phyloP scores from a whole-genome alignment of 257 asterid species.

The Anisodus tanguticus region DNA sequence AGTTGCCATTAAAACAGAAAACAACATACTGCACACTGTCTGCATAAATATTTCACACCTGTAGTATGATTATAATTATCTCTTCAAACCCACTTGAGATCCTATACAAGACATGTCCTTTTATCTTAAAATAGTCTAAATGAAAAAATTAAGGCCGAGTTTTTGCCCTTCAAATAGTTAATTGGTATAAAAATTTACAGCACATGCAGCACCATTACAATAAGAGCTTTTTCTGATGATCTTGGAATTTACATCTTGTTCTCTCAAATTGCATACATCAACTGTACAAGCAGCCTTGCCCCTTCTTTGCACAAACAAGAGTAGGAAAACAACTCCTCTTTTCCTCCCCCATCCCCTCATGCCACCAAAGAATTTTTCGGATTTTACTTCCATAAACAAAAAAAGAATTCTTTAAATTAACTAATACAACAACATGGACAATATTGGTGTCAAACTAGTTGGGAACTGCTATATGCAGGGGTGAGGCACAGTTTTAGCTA shows the following conservation, averaged over 20 bases:
- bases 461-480: background rate
- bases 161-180: background rate
- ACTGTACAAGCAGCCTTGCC: background rate
- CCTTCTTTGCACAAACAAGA: background rate
- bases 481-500: background rate
- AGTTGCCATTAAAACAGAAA: background rate
- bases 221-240: background rate
- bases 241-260: background rate
- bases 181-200: background rate
- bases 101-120: background rate
- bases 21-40: background rate
- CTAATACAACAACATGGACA: background rate
- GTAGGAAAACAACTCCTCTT: background rate
- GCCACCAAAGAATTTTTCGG: background rate
- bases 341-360: background rate
- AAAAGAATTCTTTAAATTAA: background rate
- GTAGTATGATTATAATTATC: background rate
- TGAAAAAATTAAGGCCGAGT: background rate
- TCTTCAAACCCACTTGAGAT: background rate
- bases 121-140: background rate
- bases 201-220: background rate
- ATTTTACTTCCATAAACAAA: too few relatives aligned
- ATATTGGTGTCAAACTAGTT: background rate
- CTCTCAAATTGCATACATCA: background rate
- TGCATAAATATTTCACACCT: background rate